Conservation (phyloP, 2,329 filamentous ascomycete species). For the Fragosphaeria purpurea region DNA sequence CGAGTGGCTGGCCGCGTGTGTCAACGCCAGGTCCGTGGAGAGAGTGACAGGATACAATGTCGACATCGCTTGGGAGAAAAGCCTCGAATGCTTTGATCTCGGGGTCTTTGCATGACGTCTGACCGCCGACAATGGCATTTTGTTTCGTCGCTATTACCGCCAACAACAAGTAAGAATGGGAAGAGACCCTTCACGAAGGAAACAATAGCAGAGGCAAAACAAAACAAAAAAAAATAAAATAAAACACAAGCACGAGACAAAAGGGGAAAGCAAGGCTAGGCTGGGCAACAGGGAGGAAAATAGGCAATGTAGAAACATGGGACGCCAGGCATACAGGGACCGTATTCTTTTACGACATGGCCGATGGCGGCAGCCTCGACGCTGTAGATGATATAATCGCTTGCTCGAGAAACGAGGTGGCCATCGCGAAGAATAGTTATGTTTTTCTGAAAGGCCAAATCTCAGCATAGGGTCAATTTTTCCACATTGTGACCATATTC, state of each 20-base stretch:
- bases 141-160: conserved; percentile 69
- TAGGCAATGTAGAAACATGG: not conserved
- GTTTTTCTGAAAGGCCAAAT: conserved; percentile 51
- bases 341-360: conserved; percentile 76
- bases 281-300: not conserved
- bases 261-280: conserved; percentile 10
- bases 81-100: conserved; percentile 90
- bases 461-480: conserved; percentile 35
- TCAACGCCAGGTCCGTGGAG: conserved; percentile 90
- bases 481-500: conserved; percentile 6
- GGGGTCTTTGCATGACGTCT: conserved; percentile 96
- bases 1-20: conserved; percentile 78
- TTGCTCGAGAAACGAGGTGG: conserved; percentile 87
- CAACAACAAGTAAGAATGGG: conserved; percentile 12
- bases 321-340: conserved; percentile 63
- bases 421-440: conserved; percentile 89
- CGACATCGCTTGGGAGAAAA: conserved; percentile 76
- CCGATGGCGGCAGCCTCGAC: conserved; percentile 91
- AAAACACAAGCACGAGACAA: not conserved
- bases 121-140: conserved; percentile 89
- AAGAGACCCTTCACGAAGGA: not conserved
- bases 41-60: conserved; percentile 93
- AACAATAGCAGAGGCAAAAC: not conserved
- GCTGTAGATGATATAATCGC: conserved; percentile 98
- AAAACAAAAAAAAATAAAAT: not conserved